These are phyloP conservation scores for Arabis alpina DNA, from an alignment of 345 rosid genomes.

Conservation along the genomic window DNA sequence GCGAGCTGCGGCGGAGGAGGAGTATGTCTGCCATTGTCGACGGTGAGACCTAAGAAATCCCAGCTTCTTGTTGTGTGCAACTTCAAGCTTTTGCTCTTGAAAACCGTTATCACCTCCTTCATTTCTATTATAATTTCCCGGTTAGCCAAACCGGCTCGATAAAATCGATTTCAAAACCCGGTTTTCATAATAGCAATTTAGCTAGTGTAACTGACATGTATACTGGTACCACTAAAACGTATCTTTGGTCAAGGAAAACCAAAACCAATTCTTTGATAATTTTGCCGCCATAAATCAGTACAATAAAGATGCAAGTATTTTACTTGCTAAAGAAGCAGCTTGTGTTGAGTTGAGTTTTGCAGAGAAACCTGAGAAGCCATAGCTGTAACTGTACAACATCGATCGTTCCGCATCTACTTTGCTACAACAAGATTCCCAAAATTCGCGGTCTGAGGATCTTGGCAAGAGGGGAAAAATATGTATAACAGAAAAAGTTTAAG, in stretches of 20 bases:
- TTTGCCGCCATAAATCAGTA: slow-evolving; percentile 22
- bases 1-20: slow-evolving; percentile 46
- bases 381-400: slow-evolving; percentile 64
- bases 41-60: slow-evolving; percentile 70
- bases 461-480: not conserved
- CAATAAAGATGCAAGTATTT: slow-evolving; percentile 14
- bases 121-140: slow-evolving; percentile 44
- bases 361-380: slow-evolving; percentile 68
- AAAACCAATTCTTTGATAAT: not conserved
- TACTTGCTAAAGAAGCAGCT: slow-evolving; percentile 59
- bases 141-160: not conserved
- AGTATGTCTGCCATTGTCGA: not conserved
- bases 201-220: not conserved
- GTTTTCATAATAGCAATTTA: not conserved
- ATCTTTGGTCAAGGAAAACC: not conserved
- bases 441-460: not conserved
- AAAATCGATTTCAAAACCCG: not conserved
- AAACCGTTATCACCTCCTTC: slow-evolving; percentile 58
- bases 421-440: slow-evolving; percentile 37
- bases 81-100: slow-evolving; percentile 52
- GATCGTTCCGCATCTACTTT: slow-evolving; percentile 62
- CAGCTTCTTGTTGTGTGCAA: slow-evolving; percentile 77
- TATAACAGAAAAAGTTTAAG: not conserved
- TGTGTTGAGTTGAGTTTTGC: slow-evolving; percentile 59
- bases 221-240: not conserved